phyloP scores from a whole-genome alignment of 306 rosid genomes.

The Hippophae rhamnoides region DNA sequence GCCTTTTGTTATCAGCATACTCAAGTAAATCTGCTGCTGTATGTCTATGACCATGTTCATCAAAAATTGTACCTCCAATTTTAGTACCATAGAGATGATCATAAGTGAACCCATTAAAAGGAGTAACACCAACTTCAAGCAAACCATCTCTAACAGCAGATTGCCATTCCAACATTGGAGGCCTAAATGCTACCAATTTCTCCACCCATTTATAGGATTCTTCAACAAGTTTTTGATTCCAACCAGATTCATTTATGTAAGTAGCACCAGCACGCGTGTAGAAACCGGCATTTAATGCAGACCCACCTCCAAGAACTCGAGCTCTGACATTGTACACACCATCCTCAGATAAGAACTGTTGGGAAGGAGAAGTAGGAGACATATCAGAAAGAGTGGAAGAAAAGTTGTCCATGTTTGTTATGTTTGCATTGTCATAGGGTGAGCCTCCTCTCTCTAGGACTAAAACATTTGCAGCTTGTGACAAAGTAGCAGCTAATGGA shows the following conservation, averaged over 20 bases:
- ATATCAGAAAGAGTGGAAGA: slow-evolving; percentile 31
- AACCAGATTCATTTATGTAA: slow-evolving; percentile 33
- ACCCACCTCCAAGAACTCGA: slow-evolving; percentile 53
- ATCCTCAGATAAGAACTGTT: slow-evolving; percentile 50
- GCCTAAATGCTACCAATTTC: slow-evolving; percentile 41
- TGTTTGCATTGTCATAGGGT: slow-evolving; percentile 41
- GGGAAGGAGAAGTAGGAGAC: slow-evolving; percentile 44
- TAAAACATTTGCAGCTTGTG: slow-evolving; percentile 43
- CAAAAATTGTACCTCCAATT: slow-evolving; percentile 62
- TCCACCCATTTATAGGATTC: slow-evolving; percentile 64
- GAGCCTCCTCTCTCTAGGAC: slow-evolving; percentile 76
- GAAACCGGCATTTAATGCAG: slow-evolving; percentile 63
- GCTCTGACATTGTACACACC: slow-evolving; percentile 49
- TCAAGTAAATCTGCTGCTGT: slow-evolving; percentile 67
- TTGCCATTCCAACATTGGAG: slow-evolving; percentile 48
- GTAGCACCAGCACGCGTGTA: slow-evolving; percentile 36
- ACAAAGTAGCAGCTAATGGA: slow-evolving; percentile 73
- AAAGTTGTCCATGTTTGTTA: slow-evolving; percentile 31
- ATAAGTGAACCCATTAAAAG: slow-evolving; percentile 50
- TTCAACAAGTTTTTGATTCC: slow-evolving; percentile 33
- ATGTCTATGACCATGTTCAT: slow-evolving; percentile 46
- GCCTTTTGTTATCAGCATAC: slow-evolving; percentile 43
- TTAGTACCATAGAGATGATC: slow-evolving; percentile 59
- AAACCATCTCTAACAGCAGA: slow-evolving; percentile 50
- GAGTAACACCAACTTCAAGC: slow-evolving; percentile 50